Evolutionary conservation across 305 asterid species (phyloP), one percentile per base, ranked within the genome.

Genomic region (Euphrasia arctica): DNA sequence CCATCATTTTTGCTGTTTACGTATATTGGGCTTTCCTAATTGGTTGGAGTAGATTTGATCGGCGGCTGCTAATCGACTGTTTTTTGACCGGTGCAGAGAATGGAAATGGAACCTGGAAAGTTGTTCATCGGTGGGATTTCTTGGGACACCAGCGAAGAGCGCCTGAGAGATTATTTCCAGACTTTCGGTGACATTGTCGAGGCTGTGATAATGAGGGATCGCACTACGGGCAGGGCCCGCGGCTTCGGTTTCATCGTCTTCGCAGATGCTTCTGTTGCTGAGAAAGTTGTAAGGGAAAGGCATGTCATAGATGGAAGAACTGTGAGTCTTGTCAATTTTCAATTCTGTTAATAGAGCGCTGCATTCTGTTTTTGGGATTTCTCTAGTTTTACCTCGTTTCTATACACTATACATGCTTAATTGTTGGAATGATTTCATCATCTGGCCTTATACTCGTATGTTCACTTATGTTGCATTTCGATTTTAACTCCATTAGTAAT

Each of bases 101-200:
- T 84, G 91, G 91, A 85, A 71, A 79, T 83, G 78, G 95, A 84
- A 68, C 76, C 80, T 76, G 90, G 95, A 60, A 90, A 90, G 77
- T 32, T 90, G 55, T 90, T 90, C 74, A 76, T 90, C 42, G 97
- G 97, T 81, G 97, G 97, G 81, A 88, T 90, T 70, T 90, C 97
- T 7, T 87, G 96, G 97, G 96, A 90, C 73, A 90, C 97, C 13
- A 85, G 80, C 71, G 97, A 87, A 71, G 95, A 82, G 69, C 90
- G 92, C 6, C 77, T 90, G 61, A 82, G 80, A 48, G 89, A 81
- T 74, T 90, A 88, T 81, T 90, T 90, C 68, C 73, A 82, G 70
- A 64, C 75, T 62, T 88, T 78, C 75, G 97, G 97, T 58, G 93
- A 88, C 57, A 95, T 90, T 34, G 81, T 76, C 5, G 96, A 90